Base-by-base conservation (phyloP, 305 asterid species). In the Lippia alba region DNA sequence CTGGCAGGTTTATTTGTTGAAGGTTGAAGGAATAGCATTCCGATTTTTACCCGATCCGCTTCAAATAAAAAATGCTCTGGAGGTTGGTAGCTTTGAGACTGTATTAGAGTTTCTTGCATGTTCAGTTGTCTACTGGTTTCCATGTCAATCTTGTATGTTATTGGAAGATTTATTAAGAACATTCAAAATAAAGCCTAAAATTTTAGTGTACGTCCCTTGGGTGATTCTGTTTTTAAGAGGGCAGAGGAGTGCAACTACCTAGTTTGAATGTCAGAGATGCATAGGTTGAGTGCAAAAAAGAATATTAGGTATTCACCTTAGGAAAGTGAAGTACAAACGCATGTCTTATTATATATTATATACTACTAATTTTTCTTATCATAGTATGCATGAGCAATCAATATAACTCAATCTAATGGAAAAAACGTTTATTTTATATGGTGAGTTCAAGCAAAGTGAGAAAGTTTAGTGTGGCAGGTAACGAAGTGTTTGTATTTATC, bases 21-120 rank as follows among this genome's bases (percentile, higher is more conserved):
- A 91, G 81, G 97, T 94, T 65, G 99, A 94, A 83, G 99, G 99
- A 82, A 94, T 94, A 62, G 96, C 99, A 72, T 94, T 94, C 76
- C 81, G 97, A 49, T 94, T 94, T 79, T 74, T 94, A 81, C 99
- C 99, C 57, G 99, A 94, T 82, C 97, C 97, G 12, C 88, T 94
- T 72, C 99, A 94, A 72, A 80, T 94, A 71, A 90, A 85, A 72
- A 91, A 94, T 81, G 97, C 99, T n/a, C 55, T 90, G 72, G 96
- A 89, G 97, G 99, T 94, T 67, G 78, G 92, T 79, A 18, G 12
- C 64, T 2, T 3, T 1, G 30, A 56, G 46, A 40, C 65, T 41
- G 5, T 71, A 7, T 46, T 45, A 17, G 40, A 41, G 24, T 54
- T 62, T 7, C 59, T 45, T 64, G 61, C 50, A 16, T 69, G 60